phyloP scores from a whole-genome alignment of 768 basidiomycete genomes.

The Auricularia auricula-judae region DNA sequence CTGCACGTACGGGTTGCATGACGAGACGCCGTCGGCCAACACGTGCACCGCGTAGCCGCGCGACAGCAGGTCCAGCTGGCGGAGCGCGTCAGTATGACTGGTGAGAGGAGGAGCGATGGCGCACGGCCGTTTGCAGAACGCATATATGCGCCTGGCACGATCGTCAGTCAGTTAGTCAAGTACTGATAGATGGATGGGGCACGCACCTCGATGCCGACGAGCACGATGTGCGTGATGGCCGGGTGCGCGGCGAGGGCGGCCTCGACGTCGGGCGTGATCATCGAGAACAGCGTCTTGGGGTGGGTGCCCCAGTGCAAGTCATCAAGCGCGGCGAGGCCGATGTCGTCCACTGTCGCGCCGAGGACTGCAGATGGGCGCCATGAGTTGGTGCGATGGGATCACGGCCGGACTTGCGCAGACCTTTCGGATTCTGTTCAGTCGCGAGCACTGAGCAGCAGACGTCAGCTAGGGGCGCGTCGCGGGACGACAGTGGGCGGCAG shows the following conservation, averaged over 20 bases:
- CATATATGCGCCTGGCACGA: slow-evolving; percentile 69
- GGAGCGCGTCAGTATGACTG: background rate
- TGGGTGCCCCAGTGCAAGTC: slow-evolving; percentile 47
- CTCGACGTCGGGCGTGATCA: slow-evolving; percentile 63
- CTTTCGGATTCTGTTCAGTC: slow-evolving; percentile 78
- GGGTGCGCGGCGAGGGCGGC: slow-evolving; percentile 36
- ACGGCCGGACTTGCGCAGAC: slow-evolving; percentile 25
- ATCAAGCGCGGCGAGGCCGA: slow-evolving; percentile 37
- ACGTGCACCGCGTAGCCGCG: slow-evolving; percentile 47
- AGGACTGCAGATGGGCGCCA: slow-evolving; percentile 33
- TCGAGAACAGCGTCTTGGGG: slow-evolving; percentile 78
- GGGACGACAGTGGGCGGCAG: background rate
- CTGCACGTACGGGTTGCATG: slow-evolving; percentile 36
- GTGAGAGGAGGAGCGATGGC: background rate
- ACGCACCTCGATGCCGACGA: slow-evolving; percentile 83
- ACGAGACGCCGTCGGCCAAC: slow-evolving; percentile 77
- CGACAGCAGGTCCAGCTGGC: slow-evolving; percentile 44
- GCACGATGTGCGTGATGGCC: slow-evolving; percentile 46
- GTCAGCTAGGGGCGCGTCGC: slow-evolving; percentile 20
- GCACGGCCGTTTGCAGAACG: slow-evolving; percentile 61
- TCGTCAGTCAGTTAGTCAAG: background rate
- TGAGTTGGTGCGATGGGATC: slow-evolving; percentile 1
- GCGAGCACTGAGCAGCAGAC: slow-evolving; percentile 62
- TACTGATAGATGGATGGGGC: background rate
- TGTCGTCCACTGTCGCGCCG: slow-evolving; percentile 52